phyloP scores from a whole-genome alignment of 2,329 filamentous ascomycete species.

The Clarireedia monteithiana region DNA sequence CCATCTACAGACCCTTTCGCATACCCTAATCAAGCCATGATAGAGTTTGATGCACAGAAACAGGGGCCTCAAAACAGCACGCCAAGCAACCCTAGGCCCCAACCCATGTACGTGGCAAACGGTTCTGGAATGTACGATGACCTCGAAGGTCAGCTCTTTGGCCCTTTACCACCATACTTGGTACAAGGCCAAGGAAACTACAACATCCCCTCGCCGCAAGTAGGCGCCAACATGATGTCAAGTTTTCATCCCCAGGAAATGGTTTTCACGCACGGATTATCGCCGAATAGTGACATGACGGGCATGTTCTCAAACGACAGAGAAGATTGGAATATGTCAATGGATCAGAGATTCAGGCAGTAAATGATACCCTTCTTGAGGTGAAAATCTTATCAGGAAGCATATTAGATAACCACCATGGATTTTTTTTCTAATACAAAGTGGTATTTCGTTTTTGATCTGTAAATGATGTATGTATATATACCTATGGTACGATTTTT shows the following conservation, averaged over 20 bases:
- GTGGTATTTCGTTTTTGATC: neutral
- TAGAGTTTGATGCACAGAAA: conserved; percentile 40
- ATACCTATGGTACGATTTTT: too few relatives aligned
- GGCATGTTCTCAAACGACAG: conserved; percentile 22
- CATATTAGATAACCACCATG: neutral
- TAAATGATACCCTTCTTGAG: neutral
- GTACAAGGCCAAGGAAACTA: conserved; percentile 23
- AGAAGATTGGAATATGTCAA: conserved; percentile 18
- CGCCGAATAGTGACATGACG: conserved; percentile 16
- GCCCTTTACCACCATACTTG: conserved; percentile 63
- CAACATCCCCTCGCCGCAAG: conserved; percentile 10
- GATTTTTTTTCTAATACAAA: neutral
- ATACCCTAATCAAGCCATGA: conserved; percentile 67
- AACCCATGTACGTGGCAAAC: conserved; percentile 23
- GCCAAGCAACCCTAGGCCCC: conserved; percentile 7
- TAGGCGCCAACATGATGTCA: conserved; percentile 13
- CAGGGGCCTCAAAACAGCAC: conserved; percentile 16
- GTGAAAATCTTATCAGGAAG: neutral
- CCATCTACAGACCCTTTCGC: conserved; percentile 70
- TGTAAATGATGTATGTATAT: neutral
- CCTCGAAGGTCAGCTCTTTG: conserved; percentile 66
- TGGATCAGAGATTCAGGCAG: neutral
- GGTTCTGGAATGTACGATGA: conserved; percentile 40
- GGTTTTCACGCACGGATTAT: conserved; percentile 16
- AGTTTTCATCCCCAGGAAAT: conserved; percentile 15